Percentiles rank a stretch among this genome's conserved stretches.
Evolutionary conservation across 192 early-diverging fungal species (phyloP).

Genomic region (Geranomyces variabilis): DNA sequence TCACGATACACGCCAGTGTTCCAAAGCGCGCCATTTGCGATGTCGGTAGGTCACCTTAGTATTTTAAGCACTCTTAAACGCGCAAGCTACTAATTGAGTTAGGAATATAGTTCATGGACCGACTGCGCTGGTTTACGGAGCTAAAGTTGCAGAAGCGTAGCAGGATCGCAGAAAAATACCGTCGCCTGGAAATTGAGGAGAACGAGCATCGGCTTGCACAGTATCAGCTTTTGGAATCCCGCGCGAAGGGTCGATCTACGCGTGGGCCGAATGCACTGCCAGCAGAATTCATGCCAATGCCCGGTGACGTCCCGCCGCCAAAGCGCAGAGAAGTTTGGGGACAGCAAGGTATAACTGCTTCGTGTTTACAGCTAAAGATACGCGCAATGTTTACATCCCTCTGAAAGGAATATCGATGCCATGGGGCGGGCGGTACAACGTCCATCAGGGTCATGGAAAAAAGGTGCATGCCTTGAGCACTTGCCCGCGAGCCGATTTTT

Average conservation of each 20-base stretch:
- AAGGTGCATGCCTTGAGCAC: background rate
- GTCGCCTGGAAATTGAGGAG: conserved; percentile 38
- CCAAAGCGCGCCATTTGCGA: conserved; percentile 47
- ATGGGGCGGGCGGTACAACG: conserved; percentile 54
- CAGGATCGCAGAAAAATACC: conserved; percentile 40
- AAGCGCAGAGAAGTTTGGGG: conserved; percentile 41
- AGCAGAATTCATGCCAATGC: conserved; percentile 60
- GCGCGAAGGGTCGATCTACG: conserved; percentile 2
- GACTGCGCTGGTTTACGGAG: conserved; percentile 56
- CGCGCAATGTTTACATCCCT: background rate
- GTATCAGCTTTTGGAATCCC: conserved; percentile 30
- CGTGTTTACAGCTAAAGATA: too few species aligned
- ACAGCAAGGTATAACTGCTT: conserved; percentile 48
- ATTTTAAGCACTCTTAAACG: background rate
- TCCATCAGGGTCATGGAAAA: conserved; percentile 17
- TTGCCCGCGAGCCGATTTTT: too few species aligned
- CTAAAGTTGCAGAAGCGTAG: conserved; percentile 40
- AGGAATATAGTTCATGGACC: conserved; percentile 49
- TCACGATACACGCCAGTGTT: conserved; percentile 42
- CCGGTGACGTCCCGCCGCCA: conserved; percentile 45
- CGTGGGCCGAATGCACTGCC: conserved; percentile 8
- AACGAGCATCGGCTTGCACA: conserved; percentile 53
- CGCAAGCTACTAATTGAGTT: background rate
- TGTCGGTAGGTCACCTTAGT: conserved; percentile 42
- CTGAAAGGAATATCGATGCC: conserved; percentile 44